A percentile compares a stretch with the other conserved stretches of the same genome.
These are phyloP conservation scores for Jamesozyma piceae DNA, from an alignment of 805 yeast genomes.

Conservation along the genomic window DNA sequence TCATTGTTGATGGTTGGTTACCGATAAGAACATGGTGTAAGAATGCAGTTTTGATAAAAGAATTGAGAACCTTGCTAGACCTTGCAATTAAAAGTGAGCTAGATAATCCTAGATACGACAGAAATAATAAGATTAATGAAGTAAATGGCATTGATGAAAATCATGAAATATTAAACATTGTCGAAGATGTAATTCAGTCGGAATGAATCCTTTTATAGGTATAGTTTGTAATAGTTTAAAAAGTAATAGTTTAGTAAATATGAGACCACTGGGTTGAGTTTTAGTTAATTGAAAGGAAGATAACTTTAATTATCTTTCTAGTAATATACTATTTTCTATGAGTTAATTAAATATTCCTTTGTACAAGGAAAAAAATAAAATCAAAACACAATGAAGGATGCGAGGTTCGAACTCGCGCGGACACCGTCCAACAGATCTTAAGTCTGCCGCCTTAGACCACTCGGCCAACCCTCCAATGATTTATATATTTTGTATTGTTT, in stretches of 20 bases:
- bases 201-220: not conserved
- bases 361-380: too few species aligned
- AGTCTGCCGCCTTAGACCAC: too few species aligned
- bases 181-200: conserved; percentile 24
- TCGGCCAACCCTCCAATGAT: too few species aligned
- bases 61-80: conserved; percentile 58
- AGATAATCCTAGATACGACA: conserved; percentile 34
- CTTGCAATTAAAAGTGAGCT: conserved; percentile 54
- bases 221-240: too few species aligned
- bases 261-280: too few species aligned
- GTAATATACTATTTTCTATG: too few species aligned
- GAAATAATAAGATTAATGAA: conserved; percentile 4
- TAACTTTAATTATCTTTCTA: too few species aligned
- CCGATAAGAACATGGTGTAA: conserved; percentile 91
- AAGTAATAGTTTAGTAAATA: too few species aligned
- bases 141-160: conserved; percentile 9
- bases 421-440: conserved; percentile 35
- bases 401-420: conserved; percentile 35
- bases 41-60: conserved; percentile 75
- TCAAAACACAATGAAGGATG: too few species aligned
- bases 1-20: conserved; percentile 80
- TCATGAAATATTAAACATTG: conserved; percentile 33
- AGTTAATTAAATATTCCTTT: too few species aligned
- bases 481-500: too few species aligned
- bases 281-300: too few species aligned